Conservation (phyloP, 1,284 basidiomycete genomes). For the Austropuccinia psidii region DNA sequence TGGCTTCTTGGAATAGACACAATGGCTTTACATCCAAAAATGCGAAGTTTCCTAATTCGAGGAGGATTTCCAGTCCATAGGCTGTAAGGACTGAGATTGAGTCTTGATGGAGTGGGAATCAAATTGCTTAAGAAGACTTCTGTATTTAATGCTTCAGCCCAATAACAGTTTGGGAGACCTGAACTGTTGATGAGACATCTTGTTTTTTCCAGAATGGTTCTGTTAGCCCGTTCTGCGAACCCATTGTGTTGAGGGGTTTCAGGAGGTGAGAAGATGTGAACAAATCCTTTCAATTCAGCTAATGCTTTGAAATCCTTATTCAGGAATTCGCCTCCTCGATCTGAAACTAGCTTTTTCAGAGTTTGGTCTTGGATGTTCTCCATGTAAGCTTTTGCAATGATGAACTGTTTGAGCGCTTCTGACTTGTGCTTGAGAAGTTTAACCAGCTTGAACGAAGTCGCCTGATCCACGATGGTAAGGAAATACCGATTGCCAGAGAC, state of each 20-base stretch:
- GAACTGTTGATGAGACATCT: constrained; percentile 43
- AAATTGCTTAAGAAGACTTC: constrained; percentile 48
- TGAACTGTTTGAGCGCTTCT: background rate
- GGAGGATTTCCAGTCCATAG: background rate
- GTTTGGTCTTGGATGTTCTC: background rate
- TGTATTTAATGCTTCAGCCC: constrained; percentile 47
- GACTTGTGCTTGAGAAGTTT: constrained; percentile 11
- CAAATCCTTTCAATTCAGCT: constrained; percentile 45
- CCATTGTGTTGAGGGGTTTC: constrained; percentile 48
- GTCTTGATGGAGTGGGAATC: constrained; percentile 33
- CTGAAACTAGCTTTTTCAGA: background rate
- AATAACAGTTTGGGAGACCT: constrained; percentile 45
- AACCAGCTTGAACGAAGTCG: background rate
- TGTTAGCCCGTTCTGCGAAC: constrained; percentile 43
- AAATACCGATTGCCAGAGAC: background rate
- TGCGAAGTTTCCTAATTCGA: background rate
- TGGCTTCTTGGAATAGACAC: background rate
- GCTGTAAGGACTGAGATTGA: background rate
- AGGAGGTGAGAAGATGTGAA: constrained; percentile 46
- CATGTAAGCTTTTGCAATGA: background rate
- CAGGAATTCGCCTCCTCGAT: background rate
- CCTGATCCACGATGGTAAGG: constrained; percentile 1
- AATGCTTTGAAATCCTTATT: constrained; percentile 40
- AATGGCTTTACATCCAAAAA: background rate
- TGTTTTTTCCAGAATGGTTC: constrained; percentile 44